Conservation (phyloP, 2,329 filamentous ascomycete species). For the Pseudogymnoascus sp. region DNA sequence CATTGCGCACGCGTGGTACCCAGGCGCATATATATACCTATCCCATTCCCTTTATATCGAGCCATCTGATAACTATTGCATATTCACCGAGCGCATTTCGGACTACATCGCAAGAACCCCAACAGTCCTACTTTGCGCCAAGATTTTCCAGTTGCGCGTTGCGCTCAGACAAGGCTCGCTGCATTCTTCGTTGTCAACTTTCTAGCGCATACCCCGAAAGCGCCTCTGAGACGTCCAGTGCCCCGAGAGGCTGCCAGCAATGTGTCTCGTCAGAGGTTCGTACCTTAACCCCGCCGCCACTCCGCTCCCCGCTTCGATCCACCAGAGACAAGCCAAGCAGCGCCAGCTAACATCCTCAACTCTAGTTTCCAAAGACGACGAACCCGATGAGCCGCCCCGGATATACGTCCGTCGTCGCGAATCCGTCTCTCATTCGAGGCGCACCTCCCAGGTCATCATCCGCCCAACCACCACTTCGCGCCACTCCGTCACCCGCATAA, state of each 20-base stretch:
- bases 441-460: not conserved
- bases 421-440: not conserved
- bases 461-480: not conserved
- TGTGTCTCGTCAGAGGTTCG: slow-evolving; percentile 9
- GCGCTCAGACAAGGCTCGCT: slow-evolving; percentile 4
- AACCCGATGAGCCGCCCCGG: not conserved
- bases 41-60: not conserved
- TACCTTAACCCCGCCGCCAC: slow-evolving; percentile 5
- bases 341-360: not conserved
- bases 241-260: not conserved
- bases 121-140: not conserved
- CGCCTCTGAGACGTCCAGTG: not conserved
- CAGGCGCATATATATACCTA: not conserved
- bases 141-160: not conserved
- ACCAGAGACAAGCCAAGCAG: not conserved
- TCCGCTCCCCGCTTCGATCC: not conserved
- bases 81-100: not conserved
- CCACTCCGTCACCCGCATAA: not conserved
- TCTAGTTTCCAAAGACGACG: slow-evolving; percentile 1
- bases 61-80: not conserved
- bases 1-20: not conserved
- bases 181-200: not conserved
- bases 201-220: not conserved
- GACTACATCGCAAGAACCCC: not conserved
- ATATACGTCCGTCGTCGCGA: slow-evolving; percentile 1